phyloP scores from a whole-genome alignment of 169 alveolate genomes.

The Babesia ovis region DNA sequence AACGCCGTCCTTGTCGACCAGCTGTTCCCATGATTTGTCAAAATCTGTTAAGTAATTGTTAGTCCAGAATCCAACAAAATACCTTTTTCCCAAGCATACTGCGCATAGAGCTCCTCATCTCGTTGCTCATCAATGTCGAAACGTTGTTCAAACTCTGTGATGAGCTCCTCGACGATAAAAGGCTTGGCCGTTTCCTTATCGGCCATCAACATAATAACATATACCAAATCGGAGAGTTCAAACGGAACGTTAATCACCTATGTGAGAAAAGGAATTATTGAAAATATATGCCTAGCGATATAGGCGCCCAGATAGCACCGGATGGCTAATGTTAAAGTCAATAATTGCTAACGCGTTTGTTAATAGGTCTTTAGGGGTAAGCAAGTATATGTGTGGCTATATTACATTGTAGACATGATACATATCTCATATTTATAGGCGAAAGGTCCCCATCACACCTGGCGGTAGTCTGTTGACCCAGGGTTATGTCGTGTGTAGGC shows the following conservation, averaged over 20 bases:
- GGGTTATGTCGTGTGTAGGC: neutral
- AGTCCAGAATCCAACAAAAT: neutral
- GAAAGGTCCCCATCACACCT: neutral
- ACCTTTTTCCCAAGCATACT: constrained; percentile 82
- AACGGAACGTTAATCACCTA: neutral
- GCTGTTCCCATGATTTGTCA: constrained; percentile 78
- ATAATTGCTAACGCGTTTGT: too few relatives aligned
- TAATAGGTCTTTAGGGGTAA: too few relatives aligned
- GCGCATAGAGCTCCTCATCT: constrained; percentile 73
- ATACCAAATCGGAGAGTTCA: too few relatives aligned
- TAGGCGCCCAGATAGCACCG: too few relatives aligned
- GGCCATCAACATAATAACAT: too few relatives aligned
- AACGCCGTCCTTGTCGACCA: constrained; percentile 78
- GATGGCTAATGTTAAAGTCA: too few relatives aligned
- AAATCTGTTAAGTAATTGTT: constrained; percentile 48
- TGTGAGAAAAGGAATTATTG: neutral
- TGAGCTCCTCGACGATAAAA: constrained; percentile 46
- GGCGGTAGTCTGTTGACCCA: neutral
- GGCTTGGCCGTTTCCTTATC: constrained; percentile 9
- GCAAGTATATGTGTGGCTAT: neutral
- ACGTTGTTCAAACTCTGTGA: constrained; percentile 60
- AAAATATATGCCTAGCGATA: too few relatives aligned
- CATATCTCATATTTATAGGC: neutral
- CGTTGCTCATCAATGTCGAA: constrained; percentile 39
- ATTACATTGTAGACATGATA: neutral